phyloP scores from a whole-genome alignment of 306 rosid genomes.

The Dalbergia oliveri region DNA sequence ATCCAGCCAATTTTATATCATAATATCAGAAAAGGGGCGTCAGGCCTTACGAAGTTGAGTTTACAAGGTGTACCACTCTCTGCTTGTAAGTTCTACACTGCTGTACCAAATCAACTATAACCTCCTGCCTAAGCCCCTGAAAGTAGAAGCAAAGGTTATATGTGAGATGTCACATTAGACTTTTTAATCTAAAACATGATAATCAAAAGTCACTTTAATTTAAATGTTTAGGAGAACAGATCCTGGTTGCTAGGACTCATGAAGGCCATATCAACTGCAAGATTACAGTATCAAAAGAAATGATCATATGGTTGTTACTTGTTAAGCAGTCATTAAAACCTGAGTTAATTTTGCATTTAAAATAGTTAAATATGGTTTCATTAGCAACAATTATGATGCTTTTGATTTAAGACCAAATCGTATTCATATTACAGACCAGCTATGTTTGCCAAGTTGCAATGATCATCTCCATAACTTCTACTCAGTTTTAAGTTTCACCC shows the following conservation, averaged over 20 bases:
- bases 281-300: neutral
- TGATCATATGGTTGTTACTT: neutral
- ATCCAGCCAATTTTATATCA: neutral
- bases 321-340: neutral
- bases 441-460: conserved; percentile 11
- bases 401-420: neutral
- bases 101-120: conserved; percentile 91
- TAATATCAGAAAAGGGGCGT: conserved; percentile 32
- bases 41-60: conserved; percentile 87
- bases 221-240: neutral
- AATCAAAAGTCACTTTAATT: neutral
- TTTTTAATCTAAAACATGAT: neutral
- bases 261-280: neutral
- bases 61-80: conserved; percentile 98
- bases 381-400: too few species aligned
- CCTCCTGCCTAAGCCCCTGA: conserved; percentile 96
- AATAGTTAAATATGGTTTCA: neutral
- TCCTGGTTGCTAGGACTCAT: neutral
- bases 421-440: conserved; percentile 2
- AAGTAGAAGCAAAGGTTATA: conserved; percentile 40
- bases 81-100: conserved; percentile 94
- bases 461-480: conserved; percentile 8
- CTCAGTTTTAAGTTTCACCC: neutral
- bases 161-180: neutral
- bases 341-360: neutral